Percentiles rank a stretch among this genome's conserved stretches.
phyloP scores from a whole-genome alignment of 768 basidiomycete species.

The Calocybe gangraenosa region DNA sequence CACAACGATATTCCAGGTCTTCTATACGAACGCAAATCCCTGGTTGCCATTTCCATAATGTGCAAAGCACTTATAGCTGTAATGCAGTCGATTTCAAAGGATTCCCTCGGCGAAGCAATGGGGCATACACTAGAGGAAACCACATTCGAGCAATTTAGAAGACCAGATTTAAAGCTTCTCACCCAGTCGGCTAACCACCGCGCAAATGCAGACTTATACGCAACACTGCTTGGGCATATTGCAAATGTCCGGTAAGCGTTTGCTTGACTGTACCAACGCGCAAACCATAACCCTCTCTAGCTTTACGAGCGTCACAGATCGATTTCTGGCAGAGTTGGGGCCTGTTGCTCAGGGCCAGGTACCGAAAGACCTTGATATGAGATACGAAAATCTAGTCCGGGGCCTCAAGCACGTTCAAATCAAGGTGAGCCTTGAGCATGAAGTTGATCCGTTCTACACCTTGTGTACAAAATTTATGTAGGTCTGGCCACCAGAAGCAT shows the following conservation, averaged over 20 bases:
- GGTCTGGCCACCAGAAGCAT: constrained; percentile 93
- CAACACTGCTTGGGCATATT: constrained; percentile 79
- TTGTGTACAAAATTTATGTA: constrained; percentile 21
- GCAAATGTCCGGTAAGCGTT: constrained; percentile 68
- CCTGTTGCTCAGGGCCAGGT: constrained; percentile 75
- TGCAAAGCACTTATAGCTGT: constrained; percentile 81
- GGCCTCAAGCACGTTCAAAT: constrained; percentile 81
- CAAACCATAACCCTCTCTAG: constrained; percentile 30
- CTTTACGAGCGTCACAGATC: constrained; percentile 90
- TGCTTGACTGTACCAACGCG: neutral
- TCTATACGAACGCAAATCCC: constrained; percentile 69
- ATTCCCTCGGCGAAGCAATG: constrained; percentile 71
- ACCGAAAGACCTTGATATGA: constrained; percentile 74
- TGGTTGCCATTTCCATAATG: constrained; percentile 87
- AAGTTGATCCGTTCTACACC: neutral
- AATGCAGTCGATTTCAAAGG: constrained; percentile 67
- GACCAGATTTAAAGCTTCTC: constrained; percentile 63
- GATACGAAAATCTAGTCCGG: constrained; percentile 79
- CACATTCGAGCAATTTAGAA: constrained; percentile 81
- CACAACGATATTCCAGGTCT: constrained; percentile 44
- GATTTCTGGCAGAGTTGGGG: constrained; percentile 76
- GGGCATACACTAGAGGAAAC: constrained; percentile 84
- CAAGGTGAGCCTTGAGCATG: constrained; percentile 44
- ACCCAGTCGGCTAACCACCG: constrained; percentile 72
- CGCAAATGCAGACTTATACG: constrained; percentile 78